phyloP scores from a whole-genome alignment of 2,329 filamentous ascomycete species.

The Pyrenophora seminiperda region DNA sequence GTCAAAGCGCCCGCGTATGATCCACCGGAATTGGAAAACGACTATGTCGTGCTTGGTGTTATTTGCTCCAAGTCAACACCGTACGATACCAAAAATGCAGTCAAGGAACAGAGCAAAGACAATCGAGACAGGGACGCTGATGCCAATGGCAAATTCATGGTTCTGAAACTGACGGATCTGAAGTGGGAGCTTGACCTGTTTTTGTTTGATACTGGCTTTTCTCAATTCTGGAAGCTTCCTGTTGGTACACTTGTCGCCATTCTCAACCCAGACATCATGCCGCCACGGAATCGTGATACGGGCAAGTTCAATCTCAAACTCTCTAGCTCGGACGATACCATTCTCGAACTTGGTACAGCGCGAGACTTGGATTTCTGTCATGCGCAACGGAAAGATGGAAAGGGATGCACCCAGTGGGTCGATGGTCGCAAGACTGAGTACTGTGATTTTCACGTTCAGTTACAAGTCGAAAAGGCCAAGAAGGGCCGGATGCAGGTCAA shows the following conservation, averaged over 20 bases:
- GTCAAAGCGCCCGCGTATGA: conserved; percentile 84
- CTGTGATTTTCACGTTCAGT: conserved; percentile 90
- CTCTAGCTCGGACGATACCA: conserved; percentile 82
- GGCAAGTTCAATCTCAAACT: conserved; percentile 86
- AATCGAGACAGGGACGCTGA: conserved; percentile 59
- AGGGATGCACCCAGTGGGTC: conserved; percentile 80
- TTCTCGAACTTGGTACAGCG: conserved; percentile 85
- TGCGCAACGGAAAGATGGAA: conserved; percentile 80
- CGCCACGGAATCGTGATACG: conserved; percentile 78
- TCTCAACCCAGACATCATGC: conserved; percentile 89
- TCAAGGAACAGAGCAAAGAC: conserved; percentile 48
- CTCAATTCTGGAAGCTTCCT: conserved; percentile 90
- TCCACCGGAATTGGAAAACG: conserved; percentile 79
- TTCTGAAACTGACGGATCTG: conserved; percentile 83
- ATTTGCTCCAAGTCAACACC: conserved; percentile 88
- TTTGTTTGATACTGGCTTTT: conserved; percentile 88
- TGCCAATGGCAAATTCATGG: conserved; percentile 84
- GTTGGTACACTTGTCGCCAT: conserved; percentile 91
- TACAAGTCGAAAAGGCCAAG: conserved; percentile 73
- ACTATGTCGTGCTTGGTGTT: conserved; percentile 87
- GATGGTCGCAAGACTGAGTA: conserved; percentile 86
- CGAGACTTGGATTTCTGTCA: conserved; percentile 90
- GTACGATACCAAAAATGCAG: conserved; percentile 61
- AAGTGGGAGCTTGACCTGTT: conserved; percentile 91
- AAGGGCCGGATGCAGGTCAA: conserved; percentile 79